A percentile compares a stretch with the other conserved stretches of the same genome.
phyloP scores from a whole-genome alignment of 352 stramenopile species.

The Pythium scleroteichum region DNA sequence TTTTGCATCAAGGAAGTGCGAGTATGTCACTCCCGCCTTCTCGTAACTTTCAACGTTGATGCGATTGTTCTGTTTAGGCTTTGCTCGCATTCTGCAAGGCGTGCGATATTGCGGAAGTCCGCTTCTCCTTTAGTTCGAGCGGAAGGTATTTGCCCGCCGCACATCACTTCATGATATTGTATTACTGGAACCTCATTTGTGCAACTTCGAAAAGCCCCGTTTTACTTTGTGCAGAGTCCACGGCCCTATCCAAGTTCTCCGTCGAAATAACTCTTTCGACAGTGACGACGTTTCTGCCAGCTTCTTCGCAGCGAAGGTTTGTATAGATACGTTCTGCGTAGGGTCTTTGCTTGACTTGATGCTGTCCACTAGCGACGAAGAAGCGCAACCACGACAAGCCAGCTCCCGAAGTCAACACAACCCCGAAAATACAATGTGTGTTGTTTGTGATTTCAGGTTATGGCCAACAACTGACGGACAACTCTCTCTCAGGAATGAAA shows the following conservation, averaged over 20 bases:
- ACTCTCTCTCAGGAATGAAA: conserved; percentile 24
- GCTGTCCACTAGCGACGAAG: too few species aligned
- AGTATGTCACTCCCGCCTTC: conserved; percentile 31
- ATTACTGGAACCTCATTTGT: not conserved
- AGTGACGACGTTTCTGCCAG: conserved; percentile 75
- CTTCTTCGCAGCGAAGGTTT: conserved; percentile 57
- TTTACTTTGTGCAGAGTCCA: conserved; percentile 71
- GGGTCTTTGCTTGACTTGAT: too few species aligned
- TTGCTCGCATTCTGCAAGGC: conserved; percentile 79
- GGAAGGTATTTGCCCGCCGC: conserved; percentile 44
- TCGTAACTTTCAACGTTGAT: too few species aligned
- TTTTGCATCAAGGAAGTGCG: conserved; percentile 84
- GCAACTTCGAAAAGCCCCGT: conserved; percentile 47
- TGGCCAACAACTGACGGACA: not conserved
- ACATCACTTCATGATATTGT: not conserved
- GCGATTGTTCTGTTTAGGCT: too few species aligned
- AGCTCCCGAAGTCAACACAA: not conserved
- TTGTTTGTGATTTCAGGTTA: not conserved
- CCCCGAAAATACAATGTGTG: conserved; percentile 3
- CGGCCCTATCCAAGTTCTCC: conserved; percentile 64
- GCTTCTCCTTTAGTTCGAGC: conserved; percentile 67
- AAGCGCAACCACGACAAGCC: not conserved
- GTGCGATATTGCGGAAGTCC: conserved; percentile 70
- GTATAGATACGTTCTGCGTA: too few species aligned
- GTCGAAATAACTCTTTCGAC: conserved; percentile 84